These are phyloP conservation scores for Hypoxylon sp. DNA, from an alignment of 2,329 filamentous ascomycete species.

Conservation along the genomic window DNA sequence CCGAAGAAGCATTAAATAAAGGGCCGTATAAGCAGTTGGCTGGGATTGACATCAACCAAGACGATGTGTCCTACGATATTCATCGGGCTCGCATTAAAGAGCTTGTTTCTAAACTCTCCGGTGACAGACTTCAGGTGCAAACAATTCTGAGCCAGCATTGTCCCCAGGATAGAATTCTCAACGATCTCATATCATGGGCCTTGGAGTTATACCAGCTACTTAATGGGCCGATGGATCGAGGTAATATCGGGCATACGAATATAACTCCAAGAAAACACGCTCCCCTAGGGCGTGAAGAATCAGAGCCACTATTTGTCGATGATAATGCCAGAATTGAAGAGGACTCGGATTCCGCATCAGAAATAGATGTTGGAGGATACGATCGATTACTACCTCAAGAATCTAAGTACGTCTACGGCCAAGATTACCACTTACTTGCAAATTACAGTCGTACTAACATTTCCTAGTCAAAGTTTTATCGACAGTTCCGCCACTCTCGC, in stretches of 20 bases:
- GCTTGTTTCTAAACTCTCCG: constrained; percentile 32
- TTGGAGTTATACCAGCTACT: constrained; percentile 36
- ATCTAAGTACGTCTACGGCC: constrained; percentile 38
- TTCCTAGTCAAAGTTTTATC: constrained; percentile 49
- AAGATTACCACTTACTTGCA: not conserved
- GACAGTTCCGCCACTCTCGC: constrained; percentile 42
- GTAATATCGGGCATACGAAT: not conserved
- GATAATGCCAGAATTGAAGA: constrained; percentile 26
- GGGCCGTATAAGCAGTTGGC: constrained; percentile 47
- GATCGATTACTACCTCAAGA: constrained; percentile 42
- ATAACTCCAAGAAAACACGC: not conserved
- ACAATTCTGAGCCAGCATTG: constrained; percentile 32
- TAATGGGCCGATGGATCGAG: constrained; percentile 9
- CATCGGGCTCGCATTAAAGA: constrained; percentile 36
- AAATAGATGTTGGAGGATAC: constrained; percentile 43
- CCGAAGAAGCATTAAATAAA: constrained; percentile 32
- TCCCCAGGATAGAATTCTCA: constrained; percentile 38
- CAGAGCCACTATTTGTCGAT: constrained; percentile 37
- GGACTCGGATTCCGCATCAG: constrained; percentile 44
- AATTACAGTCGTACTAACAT: constrained; percentile 38
- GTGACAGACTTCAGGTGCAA: constrained; percentile 15
- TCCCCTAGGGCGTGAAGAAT: constrained; percentile 14
- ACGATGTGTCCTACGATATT: constrained; percentile 3
- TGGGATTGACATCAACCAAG: constrained; percentile 28
- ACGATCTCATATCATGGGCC: constrained; percentile 47